These are phyloP conservation scores for Lentithecium fluviatile DNA, from an alignment of 495 filamentous ascomycete species.

Conservation along the genomic window DNA sequence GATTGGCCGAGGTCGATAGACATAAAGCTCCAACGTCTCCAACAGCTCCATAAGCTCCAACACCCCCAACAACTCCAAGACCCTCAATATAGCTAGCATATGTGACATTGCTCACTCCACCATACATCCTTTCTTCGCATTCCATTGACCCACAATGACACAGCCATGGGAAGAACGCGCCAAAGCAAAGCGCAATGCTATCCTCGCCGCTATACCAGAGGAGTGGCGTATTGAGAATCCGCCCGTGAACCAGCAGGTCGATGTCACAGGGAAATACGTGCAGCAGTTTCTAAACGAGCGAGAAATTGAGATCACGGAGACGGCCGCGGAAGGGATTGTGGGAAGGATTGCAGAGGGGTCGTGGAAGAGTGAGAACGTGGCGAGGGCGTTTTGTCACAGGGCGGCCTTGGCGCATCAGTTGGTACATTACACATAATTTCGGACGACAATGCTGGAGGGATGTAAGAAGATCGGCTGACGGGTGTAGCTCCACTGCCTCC, in stretches of 20 bases:
- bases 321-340: slow-evolving; percentile 43
- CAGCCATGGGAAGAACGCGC: slow-evolving; percentile 21
- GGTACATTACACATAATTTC: slow-evolving; percentile 29
- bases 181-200: slow-evolving; percentile 51
- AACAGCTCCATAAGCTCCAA: too few species aligned
- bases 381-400: slow-evolving; percentile 45
- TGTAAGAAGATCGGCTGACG: not conserved
- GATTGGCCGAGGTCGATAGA: too few species aligned
- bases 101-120: too few species aligned
- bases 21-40: too few species aligned
- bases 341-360: slow-evolving; percentile 37
- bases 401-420: slow-evolving; percentile 50
- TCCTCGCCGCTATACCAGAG: slow-evolving; percentile 55
- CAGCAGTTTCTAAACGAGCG: slow-evolving; percentile 54
- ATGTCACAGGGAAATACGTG: slow-evolving; percentile 63
- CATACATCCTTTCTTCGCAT: too few species aligned
- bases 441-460: not conserved
- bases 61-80: too few species aligned
- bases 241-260: slow-evolving; percentile 53
- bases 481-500: slow-evolving; percentile 40
- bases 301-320: slow-evolving; percentile 53
- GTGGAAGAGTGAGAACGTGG: slow-evolving; percentile 46
- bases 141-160: too few species aligned
- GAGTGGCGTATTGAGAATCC: slow-evolving; percentile 56
- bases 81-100: too few species aligned